Conservation (phyloP, 371 early-diverging fungal genomes). For the Mortierella sp. region DNA sequence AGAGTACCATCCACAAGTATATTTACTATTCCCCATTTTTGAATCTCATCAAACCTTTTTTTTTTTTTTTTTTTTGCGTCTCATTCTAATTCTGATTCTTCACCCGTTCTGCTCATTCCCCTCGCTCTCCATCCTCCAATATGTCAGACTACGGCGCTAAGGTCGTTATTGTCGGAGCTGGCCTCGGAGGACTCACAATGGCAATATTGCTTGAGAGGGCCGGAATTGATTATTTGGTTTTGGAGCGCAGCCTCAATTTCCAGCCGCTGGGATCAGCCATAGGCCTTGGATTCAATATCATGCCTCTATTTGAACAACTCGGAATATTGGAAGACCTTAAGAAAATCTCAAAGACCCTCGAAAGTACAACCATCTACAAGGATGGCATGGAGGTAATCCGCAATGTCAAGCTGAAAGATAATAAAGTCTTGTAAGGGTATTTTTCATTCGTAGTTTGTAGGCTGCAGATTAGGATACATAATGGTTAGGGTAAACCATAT, state of each 20-base stretch:
- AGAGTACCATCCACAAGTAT: too few species aligned
- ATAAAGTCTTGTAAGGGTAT: conserved; percentile 2
- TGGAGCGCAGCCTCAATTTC: not conserved
- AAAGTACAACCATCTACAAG: conserved; percentile 19
- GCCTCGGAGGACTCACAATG: conserved; percentile 1
- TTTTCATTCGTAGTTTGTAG: too few species aligned
- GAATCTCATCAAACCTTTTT: too few species aligned
- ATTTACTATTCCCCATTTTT: not conserved
- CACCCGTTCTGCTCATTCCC: not conserved
- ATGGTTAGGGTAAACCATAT: too few species aligned
- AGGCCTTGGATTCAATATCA: conserved; percentile 6
- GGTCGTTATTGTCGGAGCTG: conserved; percentile 22
- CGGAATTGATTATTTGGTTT: not conserved
- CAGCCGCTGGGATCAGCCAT: conserved; percentile 5
- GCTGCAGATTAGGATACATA: too few species aligned
- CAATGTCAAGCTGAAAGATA: conserved; percentile 19
- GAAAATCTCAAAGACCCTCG: conserved; percentile 16
- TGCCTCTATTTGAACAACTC: conserved; percentile 29
- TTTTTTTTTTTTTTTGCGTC: not conserved
- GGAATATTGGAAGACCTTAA: conserved; percentile 22
- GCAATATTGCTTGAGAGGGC: conserved; percentile 4
- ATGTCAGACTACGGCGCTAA: not conserved
- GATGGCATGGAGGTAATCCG: conserved; percentile 31
- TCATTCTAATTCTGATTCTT: not conserved
- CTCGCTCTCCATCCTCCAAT: not conserved